Conservation (phyloP, 768 basidiomycete species). For the Auricularia cornea region DNA sequence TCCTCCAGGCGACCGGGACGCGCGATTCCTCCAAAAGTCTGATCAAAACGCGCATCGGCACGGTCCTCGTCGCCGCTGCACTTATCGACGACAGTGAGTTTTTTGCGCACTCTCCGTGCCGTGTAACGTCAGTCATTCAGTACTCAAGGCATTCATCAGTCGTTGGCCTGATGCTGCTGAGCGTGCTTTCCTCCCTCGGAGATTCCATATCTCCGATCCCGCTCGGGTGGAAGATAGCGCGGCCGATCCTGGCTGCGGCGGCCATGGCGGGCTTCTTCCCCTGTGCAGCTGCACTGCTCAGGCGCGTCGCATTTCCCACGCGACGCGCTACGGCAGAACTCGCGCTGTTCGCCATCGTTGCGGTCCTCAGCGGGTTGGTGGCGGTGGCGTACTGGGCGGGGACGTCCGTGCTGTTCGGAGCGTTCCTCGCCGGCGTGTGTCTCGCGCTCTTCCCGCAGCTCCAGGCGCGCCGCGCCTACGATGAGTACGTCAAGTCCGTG, state of each 20-base stretch:
- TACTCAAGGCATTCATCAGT: too few relatives aligned
- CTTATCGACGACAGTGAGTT: conserved; percentile 43
- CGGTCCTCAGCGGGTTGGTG: conserved; percentile 35
- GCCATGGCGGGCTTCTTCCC: too few relatives aligned
- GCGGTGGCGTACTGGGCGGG: conserved; percentile 44
- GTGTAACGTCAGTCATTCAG: too few relatives aligned
- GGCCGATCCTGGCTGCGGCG: conserved; percentile 39
- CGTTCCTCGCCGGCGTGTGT: conserved; percentile 49
- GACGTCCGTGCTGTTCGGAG: conserved; percentile 54
- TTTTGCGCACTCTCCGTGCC: background rate
- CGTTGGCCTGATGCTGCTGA: too few relatives aligned
- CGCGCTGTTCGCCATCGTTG: conserved; percentile 29
- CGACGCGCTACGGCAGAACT: too few relatives aligned
- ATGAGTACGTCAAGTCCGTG: conserved; percentile 28
- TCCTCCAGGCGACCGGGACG: conserved; percentile 28
- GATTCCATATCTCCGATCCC: conserved; percentile 8
- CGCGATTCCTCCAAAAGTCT: conserved; percentile 24
- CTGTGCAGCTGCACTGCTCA: too few relatives aligned
- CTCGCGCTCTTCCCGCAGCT: conserved; percentile 28
- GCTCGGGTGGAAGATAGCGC: conserved; percentile 33
- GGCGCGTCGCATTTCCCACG: too few relatives aligned
- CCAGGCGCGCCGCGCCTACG: conserved; percentile 24
- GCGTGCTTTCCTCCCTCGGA: background rate
- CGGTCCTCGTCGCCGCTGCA: conserved; percentile 52
- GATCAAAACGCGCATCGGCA: conserved; percentile 42